These are phyloP conservation scores for Ceratocystis cubensis DNA, from an alignment of 2,329 filamentous ascomycete species.

Conservation along the genomic window DNA sequence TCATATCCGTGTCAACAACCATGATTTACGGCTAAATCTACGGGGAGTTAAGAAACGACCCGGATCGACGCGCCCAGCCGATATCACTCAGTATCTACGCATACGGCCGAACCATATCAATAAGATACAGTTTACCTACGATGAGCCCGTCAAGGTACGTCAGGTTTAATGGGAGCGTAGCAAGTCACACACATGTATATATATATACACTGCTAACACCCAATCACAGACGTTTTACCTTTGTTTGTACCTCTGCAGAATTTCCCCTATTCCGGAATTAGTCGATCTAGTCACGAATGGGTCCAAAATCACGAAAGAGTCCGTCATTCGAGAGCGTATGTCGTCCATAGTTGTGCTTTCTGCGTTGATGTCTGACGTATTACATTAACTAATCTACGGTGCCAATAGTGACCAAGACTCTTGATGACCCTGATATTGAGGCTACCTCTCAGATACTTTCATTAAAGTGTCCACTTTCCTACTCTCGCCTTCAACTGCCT, in stretches of 20 bases:
- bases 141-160: slow-evolving; percentile 72
- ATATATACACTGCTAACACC: slow-evolving; percentile 19
- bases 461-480: slow-evolving; percentile 83
- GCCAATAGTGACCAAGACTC: slow-evolving; percentile 59
- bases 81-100: slow-evolving; percentile 68
- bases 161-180: background rate
- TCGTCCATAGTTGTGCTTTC: slow-evolving; percentile 21
- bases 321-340: slow-evolving; percentile 75
- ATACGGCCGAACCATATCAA: slow-evolving; percentile 53
- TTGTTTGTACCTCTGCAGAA: slow-evolving; percentile 61
- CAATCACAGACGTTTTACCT: slow-evolving; percentile 55
- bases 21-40: slow-evolving; percentile 83
- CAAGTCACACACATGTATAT: too few relatives aligned
- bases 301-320: slow-evolving; percentile 64
- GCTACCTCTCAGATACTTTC: slow-evolving; percentile 81
- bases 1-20: slow-evolving; percentile 79
- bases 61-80: slow-evolving; percentile 83
- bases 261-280: slow-evolving; percentile 58
- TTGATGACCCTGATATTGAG: slow-evolving; percentile 77
- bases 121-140: slow-evolving; percentile 87
- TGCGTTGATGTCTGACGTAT: background rate
- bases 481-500: slow-evolving; percentile 65
- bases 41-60: slow-evolving; percentile 93
- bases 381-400: background rate
- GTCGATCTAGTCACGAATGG: slow-evolving; percentile 52